Conservation (phyloP, 2,329 filamentous ascomycete species). For the Teratosphaeria gauchensis region DNA sequence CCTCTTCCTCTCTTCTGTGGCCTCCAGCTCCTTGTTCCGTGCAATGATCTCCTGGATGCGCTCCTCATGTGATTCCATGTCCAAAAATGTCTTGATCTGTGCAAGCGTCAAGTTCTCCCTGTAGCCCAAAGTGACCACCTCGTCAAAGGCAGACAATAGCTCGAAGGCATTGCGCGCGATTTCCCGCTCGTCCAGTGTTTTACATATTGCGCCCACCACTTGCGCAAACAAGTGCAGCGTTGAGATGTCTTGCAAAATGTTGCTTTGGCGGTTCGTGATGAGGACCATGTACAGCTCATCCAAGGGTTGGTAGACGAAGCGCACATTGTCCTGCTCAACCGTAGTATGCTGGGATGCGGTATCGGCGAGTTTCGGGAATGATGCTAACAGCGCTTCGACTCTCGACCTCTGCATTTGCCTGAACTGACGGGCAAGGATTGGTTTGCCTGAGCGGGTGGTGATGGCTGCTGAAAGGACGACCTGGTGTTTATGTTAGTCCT, state of each 20-base stretch:
- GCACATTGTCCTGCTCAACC: slow-evolving; percentile 97
- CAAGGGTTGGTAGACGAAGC: slow-evolving; percentile 97
- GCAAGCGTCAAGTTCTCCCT: slow-evolving; percentile 90
- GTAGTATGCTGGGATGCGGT: slow-evolving; percentile 95
- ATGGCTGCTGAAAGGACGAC: slow-evolving; percentile 98
- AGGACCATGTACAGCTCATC: slow-evolving; percentile 99
- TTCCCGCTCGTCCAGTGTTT: slow-evolving; percentile 88
- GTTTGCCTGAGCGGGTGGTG: slow-evolving; percentile 96
- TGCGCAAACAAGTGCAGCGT: slow-evolving; percentile 96
- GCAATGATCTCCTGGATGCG: slow-evolving; percentile 95
- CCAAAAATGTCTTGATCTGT: slow-evolving; percentile 98
- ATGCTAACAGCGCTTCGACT: slow-evolving; percentile 91
- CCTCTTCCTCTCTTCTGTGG: slow-evolving; percentile 93
- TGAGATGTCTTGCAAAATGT: slow-evolving; percentile 98
- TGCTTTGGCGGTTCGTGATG: slow-evolving; percentile 98
- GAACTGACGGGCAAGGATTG: slow-evolving; percentile 95
- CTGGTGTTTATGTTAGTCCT: slow-evolving; percentile 37
- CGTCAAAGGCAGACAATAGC: slow-evolving; percentile 90
- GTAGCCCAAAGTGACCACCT: slow-evolving; percentile 91
- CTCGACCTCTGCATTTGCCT: slow-evolving; percentile 94
- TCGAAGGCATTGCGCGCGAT: slow-evolving; percentile 94
- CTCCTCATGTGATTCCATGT: slow-evolving; percentile 99
- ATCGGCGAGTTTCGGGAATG: slow-evolving; percentile 94
- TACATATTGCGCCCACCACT: slow-evolving; percentile 93
- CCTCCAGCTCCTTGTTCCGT: slow-evolving; percentile 96